Evolutionary conservation across 2,329 filamentous ascomycete genomes (phyloP).

Genomic region (Talaromyces amestolkiae): DNA sequence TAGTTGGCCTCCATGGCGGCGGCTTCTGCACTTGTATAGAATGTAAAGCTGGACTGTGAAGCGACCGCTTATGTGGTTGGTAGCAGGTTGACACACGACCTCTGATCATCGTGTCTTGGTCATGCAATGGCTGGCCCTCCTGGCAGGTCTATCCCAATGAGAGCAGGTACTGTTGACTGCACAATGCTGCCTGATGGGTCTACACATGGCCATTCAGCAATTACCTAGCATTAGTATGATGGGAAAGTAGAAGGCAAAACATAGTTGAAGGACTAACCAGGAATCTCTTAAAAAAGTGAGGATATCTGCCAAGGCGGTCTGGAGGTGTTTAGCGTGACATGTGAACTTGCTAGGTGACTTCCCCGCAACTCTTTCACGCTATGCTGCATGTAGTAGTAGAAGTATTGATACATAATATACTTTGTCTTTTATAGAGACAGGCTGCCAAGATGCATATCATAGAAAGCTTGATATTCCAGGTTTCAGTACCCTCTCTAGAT

Average conservation of each 20-base stretch:
- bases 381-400: neutral
- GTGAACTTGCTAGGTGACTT: neutral
- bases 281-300: neutral
- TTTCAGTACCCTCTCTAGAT: neutral
- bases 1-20: conserved; percentile 59
- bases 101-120: conserved; percentile 36
- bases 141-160: conserved; percentile 17
- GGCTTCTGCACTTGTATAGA: conserved; percentile 35
- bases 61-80: conserved; percentile 27
- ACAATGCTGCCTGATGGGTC: neutral
- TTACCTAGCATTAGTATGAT: neutral
- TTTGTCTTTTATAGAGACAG: neutral
- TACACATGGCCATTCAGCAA: conserved; percentile 11
- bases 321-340: conserved; percentile 5
- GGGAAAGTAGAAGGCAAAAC: neutral
- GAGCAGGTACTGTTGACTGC: conserved; percentile 8
- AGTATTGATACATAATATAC: neutral
- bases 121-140: conserved; percentile 27
- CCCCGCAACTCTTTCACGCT: conserved; percentile 4
- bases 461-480: neutral
- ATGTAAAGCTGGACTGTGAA: conserved; percentile 27
- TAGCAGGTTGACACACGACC: conserved; percentile 36
- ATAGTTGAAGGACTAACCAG: neutral
- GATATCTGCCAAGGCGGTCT: conserved; percentile 17
- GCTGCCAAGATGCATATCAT: neutral